phyloP scores from a whole-genome alignment of 192 early-diverging fungal species.

The Gonapodya sp. region DNA sequence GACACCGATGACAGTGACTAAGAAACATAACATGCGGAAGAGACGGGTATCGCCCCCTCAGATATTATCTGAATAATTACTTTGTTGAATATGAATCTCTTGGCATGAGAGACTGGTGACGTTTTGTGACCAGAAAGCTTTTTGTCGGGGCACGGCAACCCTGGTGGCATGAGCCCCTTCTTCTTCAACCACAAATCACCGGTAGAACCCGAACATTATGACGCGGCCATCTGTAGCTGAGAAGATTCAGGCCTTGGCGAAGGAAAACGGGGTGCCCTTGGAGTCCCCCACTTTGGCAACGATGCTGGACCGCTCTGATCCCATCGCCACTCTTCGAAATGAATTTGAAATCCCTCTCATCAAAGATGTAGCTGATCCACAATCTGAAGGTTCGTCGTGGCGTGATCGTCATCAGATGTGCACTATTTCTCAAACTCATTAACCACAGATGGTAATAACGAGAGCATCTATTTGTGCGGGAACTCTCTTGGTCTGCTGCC shows the following conservation, averaged over 20 bases:
- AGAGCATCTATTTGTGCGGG: constrained; percentile 73
- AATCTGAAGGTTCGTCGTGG: neutral
- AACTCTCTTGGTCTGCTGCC: constrained; percentile 91
- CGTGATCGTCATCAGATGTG: constrained; percentile 8
- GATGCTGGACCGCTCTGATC: constrained; percentile 48
- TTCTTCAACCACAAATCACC: too few species aligned
- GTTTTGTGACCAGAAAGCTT: neutral
- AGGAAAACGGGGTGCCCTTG: constrained; percentile 12
- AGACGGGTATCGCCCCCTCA: neutral
- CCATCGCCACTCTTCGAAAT: constrained; percentile 42
- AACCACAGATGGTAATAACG: constrained; percentile 14
- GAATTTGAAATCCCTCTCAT: constrained; percentile 65
- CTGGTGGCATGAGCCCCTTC: too few species aligned
- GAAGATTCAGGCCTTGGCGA: constrained; percentile 4
- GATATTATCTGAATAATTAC: neutral
- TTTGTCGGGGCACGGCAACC: neutral
- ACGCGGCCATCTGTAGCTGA: neutral
- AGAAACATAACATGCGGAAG: neutral
- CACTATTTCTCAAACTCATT: neutral
- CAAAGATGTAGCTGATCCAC: constrained; percentile 24
- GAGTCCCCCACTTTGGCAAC: constrained; percentile 37
- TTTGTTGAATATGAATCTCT: neutral
- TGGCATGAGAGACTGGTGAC: neutral
- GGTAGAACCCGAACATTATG: too few species aligned
- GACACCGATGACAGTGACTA: constrained; percentile 5